Evolutionary conservation across 2,329 filamentous ascomycete species (phyloP), one percentile per base, ranked within the genome.

Genomic region (Botrytis fragariae): DNA sequence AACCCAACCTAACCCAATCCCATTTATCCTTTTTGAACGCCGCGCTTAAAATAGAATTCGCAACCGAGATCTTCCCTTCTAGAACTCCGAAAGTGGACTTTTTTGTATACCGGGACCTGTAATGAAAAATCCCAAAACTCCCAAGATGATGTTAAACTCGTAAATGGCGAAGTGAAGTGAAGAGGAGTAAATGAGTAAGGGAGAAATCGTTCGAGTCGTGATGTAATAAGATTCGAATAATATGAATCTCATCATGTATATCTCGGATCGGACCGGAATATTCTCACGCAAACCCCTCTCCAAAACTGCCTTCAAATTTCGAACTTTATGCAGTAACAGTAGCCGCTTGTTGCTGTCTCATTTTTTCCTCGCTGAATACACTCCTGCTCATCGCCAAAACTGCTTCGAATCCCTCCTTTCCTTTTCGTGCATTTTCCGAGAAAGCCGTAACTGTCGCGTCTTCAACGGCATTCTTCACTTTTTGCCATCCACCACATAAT

Each of bases 401-500:
- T 75, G 92, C 90, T 85, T 99, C 96, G 81, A 99, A 99, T 2
- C 96, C 96, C 83, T 98, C 95, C 76, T 92, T 91, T 76, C 96
- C 96, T 84, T 93, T 95, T 78, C 87, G 87, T 37, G 96, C 95
- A 80, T 99, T 99, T 83, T 99, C 94, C 78, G 90, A 89, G 85
- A 99, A 99, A 72, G 94, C 87, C 77, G 92, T 92, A 62, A 98
- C 92, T 60, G 94, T 92, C 70, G 93, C 91, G 79, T 98, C 94
- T 85, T 99, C 96, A 79, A 99, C 97, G 82, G 91, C 93, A 84
- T 96, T 97, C 87, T 94, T 96, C 82, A 98, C 94, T 81, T 94
- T 94, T 84, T 98, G 93, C 95, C 96, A 99, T 75, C 96, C 96
- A 77, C 96, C 95, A 82, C 94, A 97, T 16, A 98, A 86, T 0